Evolutionary conservation across 768 basidiomycete genomes (phyloP).

Genomic region (Exsudoporus frostii): DNA sequence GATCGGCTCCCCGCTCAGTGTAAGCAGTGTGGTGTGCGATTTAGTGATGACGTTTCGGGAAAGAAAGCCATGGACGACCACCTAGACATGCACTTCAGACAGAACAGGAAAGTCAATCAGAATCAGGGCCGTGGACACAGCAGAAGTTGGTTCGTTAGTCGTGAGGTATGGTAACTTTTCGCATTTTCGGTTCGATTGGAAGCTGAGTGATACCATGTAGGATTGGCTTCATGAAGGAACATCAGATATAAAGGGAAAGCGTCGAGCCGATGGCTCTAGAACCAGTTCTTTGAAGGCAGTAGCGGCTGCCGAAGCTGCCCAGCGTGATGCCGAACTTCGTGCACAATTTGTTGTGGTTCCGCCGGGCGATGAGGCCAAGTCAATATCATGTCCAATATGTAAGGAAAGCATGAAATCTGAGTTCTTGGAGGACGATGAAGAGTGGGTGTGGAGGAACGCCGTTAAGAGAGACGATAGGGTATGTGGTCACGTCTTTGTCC

Average conservation of each 20-base stretch:
- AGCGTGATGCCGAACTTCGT: slow-evolving; percentile 72
- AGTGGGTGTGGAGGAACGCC: slow-evolving; percentile 97
- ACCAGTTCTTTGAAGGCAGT: slow-evolving; percentile 53
- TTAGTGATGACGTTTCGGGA: slow-evolving; percentile 66
- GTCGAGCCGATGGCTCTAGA: slow-evolving; percentile 51
- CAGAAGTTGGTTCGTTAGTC: slow-evolving; percentile 82
- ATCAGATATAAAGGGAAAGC: slow-evolving; percentile 65
- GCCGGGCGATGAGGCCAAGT: slow-evolving; percentile 81
- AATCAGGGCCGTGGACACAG: slow-evolving; percentile 81
- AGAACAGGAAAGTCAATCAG: slow-evolving; percentile 82
- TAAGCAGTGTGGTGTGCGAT: slow-evolving; percentile 91
- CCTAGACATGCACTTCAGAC: slow-evolving; percentile 94
- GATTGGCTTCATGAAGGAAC: slow-evolving; percentile 82
- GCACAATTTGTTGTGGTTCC: slow-evolving; percentile 85
- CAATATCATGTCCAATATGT: slow-evolving; percentile 91
- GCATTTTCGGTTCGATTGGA: not conserved
- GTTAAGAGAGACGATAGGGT: slow-evolving; percentile 81
- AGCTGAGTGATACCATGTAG: slow-evolving; percentile 39
- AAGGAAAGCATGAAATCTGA: slow-evolving; percentile 90
- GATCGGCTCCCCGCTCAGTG: slow-evolving; percentile 77
- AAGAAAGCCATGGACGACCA: slow-evolving; percentile 82
- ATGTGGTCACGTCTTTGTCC: slow-evolving; percentile 26
- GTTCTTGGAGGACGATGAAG: slow-evolving; percentile 93
- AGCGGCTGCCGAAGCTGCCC: slow-evolving; percentile 61
- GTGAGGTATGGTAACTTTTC: slow-evolving; percentile 59